These are phyloP conservation scores for Lentithecium fluviatile DNA, from an alignment of 495 filamentous ascomycete species.

Conservation along the genomic window DNA sequence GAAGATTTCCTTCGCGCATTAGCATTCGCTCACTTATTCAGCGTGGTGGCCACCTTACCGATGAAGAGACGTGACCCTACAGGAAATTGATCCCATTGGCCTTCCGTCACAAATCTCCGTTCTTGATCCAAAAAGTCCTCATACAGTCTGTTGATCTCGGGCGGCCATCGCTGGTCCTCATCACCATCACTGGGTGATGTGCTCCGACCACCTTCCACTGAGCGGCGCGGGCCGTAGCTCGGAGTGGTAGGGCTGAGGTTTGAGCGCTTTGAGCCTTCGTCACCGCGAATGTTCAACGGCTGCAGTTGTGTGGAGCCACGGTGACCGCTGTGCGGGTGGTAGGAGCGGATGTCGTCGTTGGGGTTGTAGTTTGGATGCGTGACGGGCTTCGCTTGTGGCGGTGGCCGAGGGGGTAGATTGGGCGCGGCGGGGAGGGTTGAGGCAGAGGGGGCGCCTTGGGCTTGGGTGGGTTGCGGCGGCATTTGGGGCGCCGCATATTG, in stretches of 20 bases:
- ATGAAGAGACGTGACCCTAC: slow-evolving; percentile 84
- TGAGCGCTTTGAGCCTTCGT: slow-evolving; percentile 48
- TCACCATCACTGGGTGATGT: slow-evolving; percentile 18
- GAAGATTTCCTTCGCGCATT: slow-evolving; percentile 72
- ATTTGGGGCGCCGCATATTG: slow-evolving; percentile 18
- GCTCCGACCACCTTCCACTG: slow-evolving; percentile 30
- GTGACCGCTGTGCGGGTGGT: slow-evolving; percentile 54
- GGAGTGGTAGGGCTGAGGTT: slow-evolving; percentile 42
- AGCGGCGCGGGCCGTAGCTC: slow-evolving; percentile 29
- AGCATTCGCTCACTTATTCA: neutral
- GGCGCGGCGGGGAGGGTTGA: slow-evolving; percentile 50
- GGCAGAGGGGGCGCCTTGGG: slow-evolving; percentile 36
- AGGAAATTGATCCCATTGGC: slow-evolving; percentile 92
- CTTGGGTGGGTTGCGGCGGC: slow-evolving; percentile 12
- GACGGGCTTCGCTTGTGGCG: slow-evolving; percentile 55
- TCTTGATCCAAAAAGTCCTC: slow-evolving; percentile 81
- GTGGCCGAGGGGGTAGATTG: slow-evolving; percentile 57
- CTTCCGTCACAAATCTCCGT: slow-evolving; percentile 76
- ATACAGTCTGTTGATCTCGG: slow-evolving; percentile 69
- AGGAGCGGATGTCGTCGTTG: slow-evolving; percentile 56
- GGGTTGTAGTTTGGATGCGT: slow-evolving; percentile 58
- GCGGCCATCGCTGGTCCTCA: slow-evolving; percentile 53
- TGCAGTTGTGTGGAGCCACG: slow-evolving; percentile 47
- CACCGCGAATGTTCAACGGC: slow-evolving; percentile 50
- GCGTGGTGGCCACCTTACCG: slow-evolving; percentile 59